Evolutionary conservation across 2,329 filamentous ascomycete species (phyloP), one percentile per base, ranked within the genome.

Genomic region (Aspergillus nomiae): DNA sequence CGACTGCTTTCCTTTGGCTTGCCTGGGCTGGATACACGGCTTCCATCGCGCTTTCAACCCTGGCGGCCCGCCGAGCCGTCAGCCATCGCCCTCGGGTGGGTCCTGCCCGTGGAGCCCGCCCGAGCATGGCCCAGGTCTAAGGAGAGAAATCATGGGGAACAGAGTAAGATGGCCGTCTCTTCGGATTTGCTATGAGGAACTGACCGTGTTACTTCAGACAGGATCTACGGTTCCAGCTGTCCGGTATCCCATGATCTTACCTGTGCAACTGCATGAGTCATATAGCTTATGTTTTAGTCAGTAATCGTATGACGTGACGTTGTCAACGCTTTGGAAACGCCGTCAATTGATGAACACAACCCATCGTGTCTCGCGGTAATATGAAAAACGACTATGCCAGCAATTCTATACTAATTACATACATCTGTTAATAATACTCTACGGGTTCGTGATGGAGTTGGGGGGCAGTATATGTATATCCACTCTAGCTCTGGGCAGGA

Each of bases 1-100:
- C 80, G 2, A 76, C 74, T 26, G 83, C 83, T 0, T 85, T 85
- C 75, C 74, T 85, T 56, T 85, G 82, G 82, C 83, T 85, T 65
- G 75, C 73, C 10, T 84, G 79, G 74, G 79, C 75, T 45, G 69
- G 78, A 6, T 85, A 79, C 64, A 72, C 79, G 50, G 76, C 70
- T 6, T 81, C 79, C 8, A 65, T 80, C 56, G 63, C 81, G 59
- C 67, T 82, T 58, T 82, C 80, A 1, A 60, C 77, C 63, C 64
- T 83, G 51, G 67, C 71, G 62, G 68, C 74, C 24, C 76, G 78
- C 55, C 69, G 74, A 9, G 62, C 73, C 8, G 70, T 70, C 55
- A 77, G 76, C 70, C 64, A 77, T 65, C 76, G 77, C 55, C 69
- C 73, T 56, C 70, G 74, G 58, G 68, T 71, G 51, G 73, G 71